phyloP scores from a whole-genome alignment of 192 early-diverging fungal species.

The Diversispora eburnea region DNA sequence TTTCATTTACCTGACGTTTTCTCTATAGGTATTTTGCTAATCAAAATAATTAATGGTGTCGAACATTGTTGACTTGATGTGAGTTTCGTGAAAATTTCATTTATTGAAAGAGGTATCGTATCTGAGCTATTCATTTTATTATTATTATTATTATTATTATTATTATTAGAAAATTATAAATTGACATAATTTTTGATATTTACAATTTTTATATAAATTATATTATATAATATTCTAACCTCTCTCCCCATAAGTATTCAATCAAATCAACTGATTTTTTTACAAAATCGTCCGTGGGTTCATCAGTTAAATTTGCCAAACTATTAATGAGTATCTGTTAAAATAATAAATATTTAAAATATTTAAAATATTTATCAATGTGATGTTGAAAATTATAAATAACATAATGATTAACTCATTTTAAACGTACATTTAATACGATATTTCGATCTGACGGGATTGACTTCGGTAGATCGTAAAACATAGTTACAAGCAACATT shows the following conservation, averaged over 20 bases:
- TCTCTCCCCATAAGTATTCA: neutral
- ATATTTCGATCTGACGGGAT: conserved; percentile 2
- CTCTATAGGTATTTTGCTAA: conserved; percentile 11
- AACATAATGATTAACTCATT: neutral
- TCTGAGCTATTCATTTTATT: neutral
- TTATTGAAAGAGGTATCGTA: neutral
- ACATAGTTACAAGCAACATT: conserved; percentile 8
- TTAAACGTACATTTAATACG: conserved; percentile 10
- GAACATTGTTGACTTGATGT: neutral
- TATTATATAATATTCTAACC: neutral
- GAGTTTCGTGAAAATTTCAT: conserved; percentile 4
- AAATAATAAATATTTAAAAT: no score
- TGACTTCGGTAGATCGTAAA: neutral
- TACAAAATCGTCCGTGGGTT: neutral
- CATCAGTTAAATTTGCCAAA: neutral
- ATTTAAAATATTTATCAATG: no score
- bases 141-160: neutral
- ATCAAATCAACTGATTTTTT: neutral
- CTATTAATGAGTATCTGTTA: neutral
- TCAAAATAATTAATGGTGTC: neutral
- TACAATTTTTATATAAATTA: neutral
- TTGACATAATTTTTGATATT: neutral
- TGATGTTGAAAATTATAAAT: neutral
- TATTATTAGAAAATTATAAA: neutral
- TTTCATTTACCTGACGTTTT: neutral